Evolutionary conservation across 805 yeast genomes (phyloP).

Genomic region (Cyberlindnera mississippiensis): DNA sequence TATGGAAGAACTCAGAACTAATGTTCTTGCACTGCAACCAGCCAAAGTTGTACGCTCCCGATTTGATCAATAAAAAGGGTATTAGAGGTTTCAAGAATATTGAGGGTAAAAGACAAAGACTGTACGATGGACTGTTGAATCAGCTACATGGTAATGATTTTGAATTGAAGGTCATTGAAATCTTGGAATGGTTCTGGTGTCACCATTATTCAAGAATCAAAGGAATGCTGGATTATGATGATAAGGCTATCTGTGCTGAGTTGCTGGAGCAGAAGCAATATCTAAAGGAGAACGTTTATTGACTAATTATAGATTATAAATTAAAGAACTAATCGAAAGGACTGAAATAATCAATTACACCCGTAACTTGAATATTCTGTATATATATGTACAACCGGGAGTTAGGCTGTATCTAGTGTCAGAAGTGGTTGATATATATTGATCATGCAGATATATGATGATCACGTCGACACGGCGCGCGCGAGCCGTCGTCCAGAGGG

Average conservation of each 20-base stretch:
- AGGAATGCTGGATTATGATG: slow-evolving; percentile 27
- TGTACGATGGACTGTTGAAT: slow-evolving; percentile 10
- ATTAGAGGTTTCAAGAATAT: slow-evolving; percentile 3
- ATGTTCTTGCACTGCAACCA: slow-evolving; percentile 19
- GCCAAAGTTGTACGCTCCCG: slow-evolving; percentile 18
- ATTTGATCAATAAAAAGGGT: slow-evolving; percentile 4
- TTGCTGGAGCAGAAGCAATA: slow-evolving; percentile 33
- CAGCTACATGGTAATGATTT: slow-evolving; percentile 10
- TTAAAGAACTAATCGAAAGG: too few species aligned
- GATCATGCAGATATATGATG: too few species aligned
- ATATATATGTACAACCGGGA: too few species aligned
- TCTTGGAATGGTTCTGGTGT: slow-evolving; percentile 20
- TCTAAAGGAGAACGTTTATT: slow-evolving; percentile 23
- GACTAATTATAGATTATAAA: too few species aligned
- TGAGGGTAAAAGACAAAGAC: slow-evolving; percentile 10
- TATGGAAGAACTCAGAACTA: slow-evolving; percentile 11
- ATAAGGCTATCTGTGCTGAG: slow-evolving; percentile 35
- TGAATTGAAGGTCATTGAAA: slow-evolving; percentile 9
- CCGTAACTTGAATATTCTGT: too few species aligned
- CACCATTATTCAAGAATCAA: slow-evolving; percentile 28
- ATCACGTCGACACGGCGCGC: too few species aligned
- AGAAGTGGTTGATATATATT: too few species aligned
- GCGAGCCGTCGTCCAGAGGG: too few species aligned
- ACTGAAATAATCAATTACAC: too few species aligned
- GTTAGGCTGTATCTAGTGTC: too few species aligned